phyloP scores from a whole-genome alignment of 129 eudicot species.

The Silybum marianum region DNA sequence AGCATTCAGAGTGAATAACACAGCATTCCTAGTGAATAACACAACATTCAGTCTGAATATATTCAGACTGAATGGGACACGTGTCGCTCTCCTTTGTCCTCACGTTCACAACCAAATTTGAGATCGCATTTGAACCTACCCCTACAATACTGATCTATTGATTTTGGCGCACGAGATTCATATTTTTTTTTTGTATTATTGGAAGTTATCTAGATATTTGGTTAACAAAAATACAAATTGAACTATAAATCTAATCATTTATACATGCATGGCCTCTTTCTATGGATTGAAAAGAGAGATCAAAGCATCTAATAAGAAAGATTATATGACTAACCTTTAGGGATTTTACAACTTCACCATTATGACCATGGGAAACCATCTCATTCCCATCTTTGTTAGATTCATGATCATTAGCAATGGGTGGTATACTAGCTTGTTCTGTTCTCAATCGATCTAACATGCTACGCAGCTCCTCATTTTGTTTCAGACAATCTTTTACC shows the following conservation, averaged over 20 bases:
- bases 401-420: conserved; percentile 29
- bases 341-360: conserved; percentile 48
- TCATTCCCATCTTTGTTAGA: conserved; percentile 39
- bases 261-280: neutral
- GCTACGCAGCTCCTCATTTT: conserved; percentile 84
- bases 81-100: too few relatives aligned
- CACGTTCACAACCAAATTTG: too few relatives aligned
- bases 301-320: neutral
- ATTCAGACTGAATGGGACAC: too few relatives aligned
- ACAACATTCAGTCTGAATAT: too few relatives aligned
- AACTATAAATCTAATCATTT: neutral
- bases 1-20: too few relatives aligned
- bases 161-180: too few relatives aligned
- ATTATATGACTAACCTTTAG: conserved; percentile 66
- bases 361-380: conserved; percentile 29
- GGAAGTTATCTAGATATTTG: too few relatives aligned
- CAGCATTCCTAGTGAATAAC: too few relatives aligned
- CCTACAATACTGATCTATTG: too few relatives aligned
- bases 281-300: neutral
- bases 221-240: neutral
- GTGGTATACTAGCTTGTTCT: conserved; percentile 54
- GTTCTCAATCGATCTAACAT: conserved; percentile 67
- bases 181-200: too few relatives aligned
- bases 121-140: too few relatives aligned
- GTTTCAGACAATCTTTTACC: conserved; percentile 84